Percentiles rank a stretch among this genome's conserved stretches.
These are phyloP conservation scores for Neoascochyta sp. DNA, from an alignment of 2,329 filamentous ascomycete genomes.

Conservation along the genomic window DNA sequence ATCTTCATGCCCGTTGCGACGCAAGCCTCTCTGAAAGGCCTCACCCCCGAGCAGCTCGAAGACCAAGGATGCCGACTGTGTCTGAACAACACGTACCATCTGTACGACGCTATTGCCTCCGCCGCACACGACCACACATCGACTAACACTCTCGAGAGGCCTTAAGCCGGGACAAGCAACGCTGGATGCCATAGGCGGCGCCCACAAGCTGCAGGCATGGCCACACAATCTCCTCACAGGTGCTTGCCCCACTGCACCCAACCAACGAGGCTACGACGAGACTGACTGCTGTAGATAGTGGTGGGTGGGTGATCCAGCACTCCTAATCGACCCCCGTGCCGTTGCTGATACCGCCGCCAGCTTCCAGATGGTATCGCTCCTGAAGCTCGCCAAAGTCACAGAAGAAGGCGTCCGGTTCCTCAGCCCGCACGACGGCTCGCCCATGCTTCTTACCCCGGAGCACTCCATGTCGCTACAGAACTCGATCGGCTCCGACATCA, in stretches of 20 bases:
- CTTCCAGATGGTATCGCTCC: slow-evolving; percentile 97
- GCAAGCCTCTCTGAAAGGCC: slow-evolving; percentile 88
- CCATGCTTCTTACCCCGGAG: slow-evolving; percentile 96
- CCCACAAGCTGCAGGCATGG: slow-evolving; percentile 94
- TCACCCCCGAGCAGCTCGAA: slow-evolving; percentile 89
- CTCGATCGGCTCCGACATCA: slow-evolving; percentile 80
- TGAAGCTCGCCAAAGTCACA: slow-evolving; percentile 89
- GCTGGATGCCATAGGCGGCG: slow-evolving; percentile 81
- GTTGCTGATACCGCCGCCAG: slow-evolving; percentile 49
- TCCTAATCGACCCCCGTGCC: slow-evolving; percentile 10
- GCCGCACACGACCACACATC: background rate
- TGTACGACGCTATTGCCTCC: slow-evolving; percentile 41
- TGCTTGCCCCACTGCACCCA: slow-evolving; percentile 17
- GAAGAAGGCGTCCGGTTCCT: slow-evolving; percentile 94
- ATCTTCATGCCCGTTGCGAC: slow-evolving; percentile 99
- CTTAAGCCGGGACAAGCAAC: slow-evolving; percentile 91
- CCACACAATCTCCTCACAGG: slow-evolving; percentile 86
- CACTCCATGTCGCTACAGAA: slow-evolving; percentile 96
- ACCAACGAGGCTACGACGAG: background rate
- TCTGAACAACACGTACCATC: slow-evolving; percentile 96
- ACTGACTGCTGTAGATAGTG: slow-evolving; percentile 43
- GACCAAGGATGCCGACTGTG: slow-evolving; percentile 86
- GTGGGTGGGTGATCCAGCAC: slow-evolving; percentile 40
- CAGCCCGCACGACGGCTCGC: slow-evolving; percentile 90
- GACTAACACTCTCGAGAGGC: slow-evolving; percentile 49